phyloP scores from a whole-genome alignment of 176 grass and related monocot species.

The Triticum turgidum region DNA sequence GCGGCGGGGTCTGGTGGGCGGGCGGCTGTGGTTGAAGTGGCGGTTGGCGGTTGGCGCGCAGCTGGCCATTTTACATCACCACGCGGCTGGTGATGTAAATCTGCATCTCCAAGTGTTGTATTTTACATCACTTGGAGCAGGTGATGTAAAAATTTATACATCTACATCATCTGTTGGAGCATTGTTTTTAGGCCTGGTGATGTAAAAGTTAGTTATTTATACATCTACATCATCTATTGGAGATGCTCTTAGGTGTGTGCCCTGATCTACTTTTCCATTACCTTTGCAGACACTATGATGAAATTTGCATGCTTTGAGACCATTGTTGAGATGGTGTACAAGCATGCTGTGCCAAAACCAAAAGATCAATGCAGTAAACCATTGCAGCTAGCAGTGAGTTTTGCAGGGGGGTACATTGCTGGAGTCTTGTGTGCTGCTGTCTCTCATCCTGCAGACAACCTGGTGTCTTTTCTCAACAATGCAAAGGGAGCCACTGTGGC shows the following conservation, averaged over 20 bases:
- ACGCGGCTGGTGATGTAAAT: too few relatives aligned
- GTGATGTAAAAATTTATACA: too few relatives aligned
- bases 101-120: too few relatives aligned
- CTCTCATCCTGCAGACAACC: conserved; percentile 87
- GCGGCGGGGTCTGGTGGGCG: too few relatives aligned
- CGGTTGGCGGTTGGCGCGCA: too few relatives aligned
- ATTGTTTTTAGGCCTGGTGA: too few relatives aligned
- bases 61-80: too few relatives aligned
- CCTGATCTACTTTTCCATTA: not conserved
- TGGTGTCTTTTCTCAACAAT: conserved; percentile 92
- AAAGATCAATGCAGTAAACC: conserved; percentile 87
- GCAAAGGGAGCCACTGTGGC: conserved; percentile 61
- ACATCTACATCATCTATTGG: too few relatives aligned
- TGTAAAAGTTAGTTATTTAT: too few relatives aligned
- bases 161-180: too few relatives aligned
- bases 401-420: conserved; percentile 79
- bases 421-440: conserved; percentile 75
- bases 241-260: not conserved
- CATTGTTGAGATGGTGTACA: conserved; percentile 82
- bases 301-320: conserved; percentile 90
- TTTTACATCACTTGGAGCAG: too few relatives aligned
- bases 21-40: too few relatives aligned
- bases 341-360: conserved; percentile 69
- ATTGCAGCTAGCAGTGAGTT: conserved; percentile 78
- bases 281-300: conserved; percentile 87